Conservation (phyloP, 176 grass and related monocot genomes). For the Ensete glaucum region DNA sequence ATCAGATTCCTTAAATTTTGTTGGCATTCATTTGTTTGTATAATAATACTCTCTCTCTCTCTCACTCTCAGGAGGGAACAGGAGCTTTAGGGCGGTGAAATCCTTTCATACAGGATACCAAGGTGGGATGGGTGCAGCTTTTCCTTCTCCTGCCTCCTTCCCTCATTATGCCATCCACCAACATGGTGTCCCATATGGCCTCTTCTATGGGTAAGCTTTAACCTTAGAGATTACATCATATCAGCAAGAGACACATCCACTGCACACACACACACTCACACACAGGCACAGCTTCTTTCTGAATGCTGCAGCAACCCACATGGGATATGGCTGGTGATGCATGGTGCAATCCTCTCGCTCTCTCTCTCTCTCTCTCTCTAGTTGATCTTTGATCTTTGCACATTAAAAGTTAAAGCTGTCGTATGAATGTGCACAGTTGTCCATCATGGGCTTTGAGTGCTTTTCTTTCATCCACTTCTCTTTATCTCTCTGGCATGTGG, state of each 20-base stretch:
- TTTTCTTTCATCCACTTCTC: background rate
- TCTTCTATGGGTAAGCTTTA: constrained; percentile 9
- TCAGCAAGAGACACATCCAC: background rate
- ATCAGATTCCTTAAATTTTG: background rate
- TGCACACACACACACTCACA: no score
- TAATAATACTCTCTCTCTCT: constrained; percentile 5
- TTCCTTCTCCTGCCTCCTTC: constrained; percentile 55
- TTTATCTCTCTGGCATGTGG: background rate
- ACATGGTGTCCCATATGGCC: constrained; percentile 54
- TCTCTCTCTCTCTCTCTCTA: background rate
- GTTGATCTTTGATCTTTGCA: background rate
- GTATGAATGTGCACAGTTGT: background rate
- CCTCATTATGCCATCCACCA: constrained; percentile 90
- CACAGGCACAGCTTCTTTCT: no score
- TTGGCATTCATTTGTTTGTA: background rate
- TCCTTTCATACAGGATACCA: constrained; percentile 69
- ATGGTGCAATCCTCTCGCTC: no score
- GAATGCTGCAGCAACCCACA: background rate
- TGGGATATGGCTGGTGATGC: background rate
- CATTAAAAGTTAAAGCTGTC: constrained; percentile 3
- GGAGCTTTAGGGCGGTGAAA: constrained; percentile 76
- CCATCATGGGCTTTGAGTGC: constrained; percentile 3
- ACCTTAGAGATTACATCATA: background rate
- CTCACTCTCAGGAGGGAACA: constrained; percentile 47
- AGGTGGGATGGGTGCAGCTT: constrained; percentile 67